Conservation (phyloP, 257 asterid genomes). For the Haberlea rhodopensis region DNA sequence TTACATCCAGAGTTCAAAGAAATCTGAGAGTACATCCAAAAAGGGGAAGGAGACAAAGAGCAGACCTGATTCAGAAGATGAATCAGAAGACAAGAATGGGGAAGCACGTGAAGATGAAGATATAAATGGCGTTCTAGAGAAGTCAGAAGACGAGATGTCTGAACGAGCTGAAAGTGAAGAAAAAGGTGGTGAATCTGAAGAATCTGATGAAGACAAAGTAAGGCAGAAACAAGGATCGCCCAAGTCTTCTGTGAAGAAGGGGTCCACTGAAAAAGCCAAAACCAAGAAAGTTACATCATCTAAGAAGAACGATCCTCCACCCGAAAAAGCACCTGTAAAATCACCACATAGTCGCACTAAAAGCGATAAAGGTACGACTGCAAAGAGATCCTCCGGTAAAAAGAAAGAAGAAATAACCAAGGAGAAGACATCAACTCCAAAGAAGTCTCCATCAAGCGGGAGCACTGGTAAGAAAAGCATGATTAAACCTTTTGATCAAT, state of each 20-base stretch:
- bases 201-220: slow-evolving; percentile 47
- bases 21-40: slow-evolving; percentile 43
- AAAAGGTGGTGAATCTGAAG: slow-evolving; percentile 46
- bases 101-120: slow-evolving; percentile 44
- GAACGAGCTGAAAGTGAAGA: slow-evolving; percentile 64
- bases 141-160: slow-evolving; percentile 71
- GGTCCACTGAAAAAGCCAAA: slow-evolving; percentile 43
- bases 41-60: slow-evolving; percentile 41
- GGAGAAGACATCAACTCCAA: slow-evolving; percentile 46
- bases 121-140: slow-evolving; percentile 49
- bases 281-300: slow-evolving; percentile 47
- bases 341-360: slow-evolving; percentile 44
- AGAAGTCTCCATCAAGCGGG: slow-evolving; percentile 52
- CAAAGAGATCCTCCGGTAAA: slow-evolving; percentile 53
- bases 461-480: slow-evolving; percentile 49
- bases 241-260: slow-evolving; percentile 54
- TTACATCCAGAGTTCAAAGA: slow-evolving; percentile 47
- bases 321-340: slow-evolving; percentile 55
- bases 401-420: slow-evolving; percentile 51
- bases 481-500: too few relatives aligned
- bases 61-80: slow-evolving; percentile 57
- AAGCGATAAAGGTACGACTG: slow-evolving; percentile 38
- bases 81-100: slow-evolving; percentile 47
- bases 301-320: slow-evolving; percentile 46
- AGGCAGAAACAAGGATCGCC: slow-evolving; percentile 40